These are phyloP conservation scores for Giardia muris DNA, from an alignment of 208 protist species.

Conservation along the genomic window DNA sequence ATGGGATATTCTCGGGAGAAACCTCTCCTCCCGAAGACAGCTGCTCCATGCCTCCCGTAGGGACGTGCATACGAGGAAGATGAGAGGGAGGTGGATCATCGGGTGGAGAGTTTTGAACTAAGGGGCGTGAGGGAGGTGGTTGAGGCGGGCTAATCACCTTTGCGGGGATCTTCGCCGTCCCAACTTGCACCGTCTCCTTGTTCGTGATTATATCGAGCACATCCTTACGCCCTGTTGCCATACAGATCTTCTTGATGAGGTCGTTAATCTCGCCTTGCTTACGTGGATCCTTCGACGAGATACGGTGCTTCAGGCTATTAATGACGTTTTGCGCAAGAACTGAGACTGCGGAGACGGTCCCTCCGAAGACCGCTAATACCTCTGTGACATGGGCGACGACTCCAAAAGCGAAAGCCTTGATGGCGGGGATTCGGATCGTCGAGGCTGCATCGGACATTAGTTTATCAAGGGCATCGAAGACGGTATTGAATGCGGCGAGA, in stretches of 20 bases:
- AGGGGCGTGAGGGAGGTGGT: too few relatives aligned
- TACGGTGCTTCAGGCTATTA: background rate
- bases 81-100: background rate
- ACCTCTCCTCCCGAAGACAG: background rate
- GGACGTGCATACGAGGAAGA: too few relatives aligned
- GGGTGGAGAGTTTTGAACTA: background rate
- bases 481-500: background rate
- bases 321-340: background rate
- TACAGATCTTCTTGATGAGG: slow-evolving; percentile 10
- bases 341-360: background rate
- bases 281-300: background rate
- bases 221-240: background rate
- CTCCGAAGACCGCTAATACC: background rate
- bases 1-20: too few relatives aligned
- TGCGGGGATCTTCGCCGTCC: background rate
- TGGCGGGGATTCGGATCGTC: background rate
- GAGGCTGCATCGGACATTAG: background rate
- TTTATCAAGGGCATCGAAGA: background rate
- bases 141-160: too few relatives aligned
- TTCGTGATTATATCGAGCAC: background rate
- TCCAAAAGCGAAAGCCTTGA: background rate
- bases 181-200: background rate
- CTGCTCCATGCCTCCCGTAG: too few relatives aligned
- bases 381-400: background rate
- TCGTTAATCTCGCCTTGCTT: background rate